A percentile compares a stretch with the other conserved stretches of the same genome.
Conservation (phyloP, 306 rosid genomes). For the Prunus kanzakura region DNA sequence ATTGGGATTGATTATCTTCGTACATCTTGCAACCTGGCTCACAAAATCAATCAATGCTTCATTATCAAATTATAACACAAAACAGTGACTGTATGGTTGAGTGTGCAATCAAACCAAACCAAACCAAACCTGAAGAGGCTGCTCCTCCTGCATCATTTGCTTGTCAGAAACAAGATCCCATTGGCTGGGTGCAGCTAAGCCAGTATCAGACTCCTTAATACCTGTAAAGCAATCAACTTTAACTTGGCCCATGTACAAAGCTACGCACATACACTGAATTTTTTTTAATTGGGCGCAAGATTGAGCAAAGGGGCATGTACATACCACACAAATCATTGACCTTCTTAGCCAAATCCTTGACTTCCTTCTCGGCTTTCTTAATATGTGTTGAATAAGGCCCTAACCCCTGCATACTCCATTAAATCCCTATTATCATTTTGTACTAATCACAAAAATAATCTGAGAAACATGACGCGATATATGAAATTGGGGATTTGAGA, state of each 20-base stretch:
- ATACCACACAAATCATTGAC: slow-evolving; percentile 91
- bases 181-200: slow-evolving; percentile 98
- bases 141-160: slow-evolving; percentile 99
- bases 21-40: slow-evolving; percentile 92
- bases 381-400: slow-evolving; percentile 88
- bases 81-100: background rate
- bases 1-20: slow-evolving; percentile 94
- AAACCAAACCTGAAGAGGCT: slow-evolving; percentile 86
- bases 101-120: background rate
- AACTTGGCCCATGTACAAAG: background rate
- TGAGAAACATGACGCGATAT: no score
- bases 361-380: slow-evolving; percentile 86
- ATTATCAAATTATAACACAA: slow-evolving; percentile 9
- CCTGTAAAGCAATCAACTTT: slow-evolving; percentile 39
- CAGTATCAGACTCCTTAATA: slow-evolving; percentile 98
- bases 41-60: slow-evolving; percentile 23
- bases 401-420: slow-evolving; percentile 64
- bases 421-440: background rate
- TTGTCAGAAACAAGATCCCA: slow-evolving; percentile 99
- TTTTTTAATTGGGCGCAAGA: background rate
- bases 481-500: background rate
- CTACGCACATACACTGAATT: background rate
- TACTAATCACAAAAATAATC: background rate
- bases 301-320: slow-evolving; percentile 8
- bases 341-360: slow-evolving; percentile 94